Base-by-base conservation (phyloP, 768 basidiomycete species). In the Suillus alpinus region DNA sequence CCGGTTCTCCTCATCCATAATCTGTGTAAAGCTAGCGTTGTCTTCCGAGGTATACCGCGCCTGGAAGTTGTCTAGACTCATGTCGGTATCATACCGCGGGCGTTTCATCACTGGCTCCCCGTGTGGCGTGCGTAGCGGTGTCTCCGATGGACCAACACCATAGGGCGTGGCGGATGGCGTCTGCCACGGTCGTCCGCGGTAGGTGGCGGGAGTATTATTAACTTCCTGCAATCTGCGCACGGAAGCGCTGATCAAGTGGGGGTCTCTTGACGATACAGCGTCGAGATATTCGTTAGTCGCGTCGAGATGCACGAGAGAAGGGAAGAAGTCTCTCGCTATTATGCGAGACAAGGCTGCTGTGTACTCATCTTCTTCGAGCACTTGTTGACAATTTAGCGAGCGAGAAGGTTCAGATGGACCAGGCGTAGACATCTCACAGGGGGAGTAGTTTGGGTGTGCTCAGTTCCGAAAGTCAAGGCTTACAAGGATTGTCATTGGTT, bases 321-420 rank as follows among this genome's bases (percentile, higher is more conserved):
- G 97, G 69, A 98, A 99, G 82, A 99, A 99, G 76, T 98, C 96
- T 53, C 97, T 88, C 41, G 92, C 91, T 68, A 98, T 98, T 68
- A 98, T 98, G 51, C 87, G 83, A 12, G 92, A 93, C 23, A 99
- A 81, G 1, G 91, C 91, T 50, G 85, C 86, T 2, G 94, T 95
- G 73, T 98, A 98, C 71, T 95, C 94, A 64, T 98, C 97, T 79
- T 99, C 97, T 53, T 93, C 91, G 14, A 92, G 83, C 14, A 93
- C 80, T 13, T 80, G 68, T 68, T 94, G 92, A 14, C 80, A 77
- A 69, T 89, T 89, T 59, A 94, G 78, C 18, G 92, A 94, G 29
- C 81, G 83, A 63, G 78, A 76, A 26, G 68, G 53, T 0, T 62
- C 50, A 4, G 71, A 70, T 18, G 73, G 68, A 14, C 64, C 66